Evolutionary conservation across 805 yeast species (phyloP).

Genomic region (Wickerhamomyces hampshirensis): DNA sequence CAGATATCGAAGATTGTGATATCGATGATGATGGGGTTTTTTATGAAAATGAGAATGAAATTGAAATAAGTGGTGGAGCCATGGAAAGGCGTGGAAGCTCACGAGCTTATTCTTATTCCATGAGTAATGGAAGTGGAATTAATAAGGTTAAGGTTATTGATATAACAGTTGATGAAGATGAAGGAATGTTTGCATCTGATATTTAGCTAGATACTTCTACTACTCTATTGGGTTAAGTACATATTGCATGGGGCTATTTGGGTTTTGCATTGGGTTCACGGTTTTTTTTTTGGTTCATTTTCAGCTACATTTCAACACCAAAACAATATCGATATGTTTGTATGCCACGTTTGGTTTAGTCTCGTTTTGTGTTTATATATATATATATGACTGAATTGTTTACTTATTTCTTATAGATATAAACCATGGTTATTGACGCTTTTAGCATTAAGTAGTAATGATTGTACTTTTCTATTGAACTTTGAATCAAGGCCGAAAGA

Average conservation of each 20-base stretch:
- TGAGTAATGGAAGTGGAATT: slow-evolving; percentile 13
- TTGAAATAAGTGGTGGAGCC: too few relatives aligned
- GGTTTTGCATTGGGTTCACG: background rate
- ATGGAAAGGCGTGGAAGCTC: slow-evolving; percentile 14
- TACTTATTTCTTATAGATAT: slow-evolving; percentile 13
- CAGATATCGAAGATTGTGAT: slow-evolving; percentile 23
- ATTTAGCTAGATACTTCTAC: too few relatives aligned
- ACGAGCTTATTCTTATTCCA: slow-evolving; percentile 10
- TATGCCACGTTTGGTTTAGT: too few relatives aligned
- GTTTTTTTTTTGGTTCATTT: background rate
- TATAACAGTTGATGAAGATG: slow-evolving; percentile 18
- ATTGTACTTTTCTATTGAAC: slow-evolving; percentile 9
- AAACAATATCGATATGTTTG: too few relatives aligned
- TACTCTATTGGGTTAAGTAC: too few relatives aligned
- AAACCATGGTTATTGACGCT: slow-evolving; percentile 23
- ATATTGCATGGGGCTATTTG: too few relatives aligned
- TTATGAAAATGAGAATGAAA: slow-evolving; percentile 3
- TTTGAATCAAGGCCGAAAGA: slow-evolving; percentile 5
- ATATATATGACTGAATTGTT: too few relatives aligned
- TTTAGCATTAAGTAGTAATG: slow-evolving; percentile 11
- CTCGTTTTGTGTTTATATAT: too few relatives aligned
- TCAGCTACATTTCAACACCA: background rate
- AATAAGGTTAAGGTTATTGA: slow-evolving; percentile 22
- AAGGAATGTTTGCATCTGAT: slow-evolving; percentile 1
- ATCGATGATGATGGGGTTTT: slow-evolving; percentile 2